These are phyloP conservation scores for Capsicum baccatum DNA, from an alignment of 257 asterid species.

Conservation along the genomic window DNA sequence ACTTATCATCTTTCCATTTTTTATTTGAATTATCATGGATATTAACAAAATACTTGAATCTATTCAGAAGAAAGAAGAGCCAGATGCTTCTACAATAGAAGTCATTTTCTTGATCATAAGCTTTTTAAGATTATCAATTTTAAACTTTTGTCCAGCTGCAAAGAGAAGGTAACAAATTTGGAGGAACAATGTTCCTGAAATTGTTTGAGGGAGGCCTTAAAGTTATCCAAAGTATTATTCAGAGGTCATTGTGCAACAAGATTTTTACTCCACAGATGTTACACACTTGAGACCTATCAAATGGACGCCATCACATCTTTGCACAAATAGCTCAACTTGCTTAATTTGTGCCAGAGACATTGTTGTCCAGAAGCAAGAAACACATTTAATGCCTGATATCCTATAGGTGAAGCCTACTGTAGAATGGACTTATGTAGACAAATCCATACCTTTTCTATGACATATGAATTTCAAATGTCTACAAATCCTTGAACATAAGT, in stretches of 20 bases:
- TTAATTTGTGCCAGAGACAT: not conserved
- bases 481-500: not conserved
- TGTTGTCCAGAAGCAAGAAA: not conserved
- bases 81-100: too few relatives aligned
- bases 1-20: not conserved
- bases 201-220: constrained; percentile 16
- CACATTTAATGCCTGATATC: constrained; percentile 18
- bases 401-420: not conserved
- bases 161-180: too few relatives aligned
- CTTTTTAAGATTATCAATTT: too few relatives aligned
- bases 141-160: too few relatives aligned
- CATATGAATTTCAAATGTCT: constrained; percentile 1
- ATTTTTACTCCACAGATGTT: not conserved
- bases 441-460: not conserved
- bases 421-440: not conserved
- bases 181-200: not conserved
- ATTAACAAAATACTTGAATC: too few relatives aligned
- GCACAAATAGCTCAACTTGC: constrained; percentile 20
- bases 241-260: not conserved
- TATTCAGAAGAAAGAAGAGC: too few relatives aligned
- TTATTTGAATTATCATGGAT: too few relatives aligned
- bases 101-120: too few relatives aligned
- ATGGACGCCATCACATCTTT: too few relatives aligned
- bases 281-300: not conserved
- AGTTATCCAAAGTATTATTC: constrained; percentile 10